Conservation (phyloP, 2,329 filamentous ascomycete species). For the Didymella exigua region DNA sequence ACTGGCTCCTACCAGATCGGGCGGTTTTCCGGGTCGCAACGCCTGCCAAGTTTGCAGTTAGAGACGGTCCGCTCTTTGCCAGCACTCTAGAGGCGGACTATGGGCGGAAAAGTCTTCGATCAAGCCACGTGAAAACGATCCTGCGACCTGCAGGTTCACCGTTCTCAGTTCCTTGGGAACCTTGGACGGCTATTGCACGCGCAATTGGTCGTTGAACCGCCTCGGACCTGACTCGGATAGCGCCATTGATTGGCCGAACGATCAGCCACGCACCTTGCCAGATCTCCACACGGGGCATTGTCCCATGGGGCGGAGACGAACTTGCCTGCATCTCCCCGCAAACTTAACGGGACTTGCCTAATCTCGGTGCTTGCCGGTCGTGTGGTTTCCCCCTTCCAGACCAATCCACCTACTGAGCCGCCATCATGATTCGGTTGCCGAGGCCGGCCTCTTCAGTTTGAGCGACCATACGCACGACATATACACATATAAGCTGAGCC, state of each 20-base stretch:
- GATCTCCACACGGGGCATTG: conserved; percentile 26
- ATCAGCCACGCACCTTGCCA: conserved; percentile 15
- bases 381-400: conserved; percentile 21
- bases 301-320: conserved; percentile 15
- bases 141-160: conserved; percentile 2
- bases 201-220: background rate
- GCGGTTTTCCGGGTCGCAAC: background rate
- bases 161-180: background rate
- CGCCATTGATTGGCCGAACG: conserved; percentile 17
- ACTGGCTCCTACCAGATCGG: conserved; percentile 5
- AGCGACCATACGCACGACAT: conserved; percentile 3
- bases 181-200: background rate
- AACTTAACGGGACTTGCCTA: conserved; percentile 19
- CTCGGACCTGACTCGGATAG: conserved; percentile 7
- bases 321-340: conserved; percentile 28
- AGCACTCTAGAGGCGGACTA: conserved; percentile 25
- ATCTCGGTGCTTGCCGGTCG: conserved; percentile 19
- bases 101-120: conserved; percentile 22
- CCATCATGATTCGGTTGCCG: conserved; percentile 14
- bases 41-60: conserved; percentile 5
- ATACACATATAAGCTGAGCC: conserved; percentile 15
- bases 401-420: conserved; percentile 13
- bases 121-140: conserved; percentile 4
- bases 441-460: conserved; percentile 13
- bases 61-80: background rate